Evolutionary conservation across 2,329 filamentous ascomycete species (phyloP), one percentile per base, ranked within the genome.

Genomic region (Juglanconis oblonga): DNA sequence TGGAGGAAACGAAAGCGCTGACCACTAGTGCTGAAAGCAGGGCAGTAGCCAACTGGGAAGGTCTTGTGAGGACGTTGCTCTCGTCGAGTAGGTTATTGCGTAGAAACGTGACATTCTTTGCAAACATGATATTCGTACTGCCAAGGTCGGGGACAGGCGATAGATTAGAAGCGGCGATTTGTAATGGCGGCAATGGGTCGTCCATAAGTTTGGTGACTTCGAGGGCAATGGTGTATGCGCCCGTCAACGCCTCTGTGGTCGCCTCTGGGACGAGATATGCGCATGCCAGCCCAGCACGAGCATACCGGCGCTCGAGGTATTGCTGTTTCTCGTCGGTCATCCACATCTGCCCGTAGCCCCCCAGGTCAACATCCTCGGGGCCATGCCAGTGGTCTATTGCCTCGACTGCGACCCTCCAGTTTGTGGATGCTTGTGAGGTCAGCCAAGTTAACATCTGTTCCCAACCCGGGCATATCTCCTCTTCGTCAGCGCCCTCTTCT

Each of bases 371-470:
- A 68, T 93, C 90, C 6, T 77, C 77, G 0, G 89, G 88, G 0
- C 90, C 90, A 66, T 88, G 85, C 90, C 90, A 94, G 64, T 89
- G 83, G 62, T 87, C 82, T 38, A 92, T 76, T 7, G 83, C 86
- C 52, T 80, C 79, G 36, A 87, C 78, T n/a, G 85, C 82, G n/a
- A 86, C 76, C 32, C 72, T 76, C 80, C 91, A 89, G 14, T 85
- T 82, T 24, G 77, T 77, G 4, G 78, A 76, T 1, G 89, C 86
- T 62, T 86, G 83, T 3, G 75, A 69, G 13, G 82, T 77, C 44
- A 94, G 78, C 89, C 89, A 93, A 57, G 82, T 77, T 55, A 90
- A 84, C 4, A 88, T 78, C 64, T 83, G 79, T 63, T 91, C 86
- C 89, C 89, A 93, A 7, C 86, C 88, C 47, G 81, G 71, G 72